phyloP scores from a whole-genome alignment of 495 filamentous ascomycete genomes.

The Neurospora sp. region DNA sequence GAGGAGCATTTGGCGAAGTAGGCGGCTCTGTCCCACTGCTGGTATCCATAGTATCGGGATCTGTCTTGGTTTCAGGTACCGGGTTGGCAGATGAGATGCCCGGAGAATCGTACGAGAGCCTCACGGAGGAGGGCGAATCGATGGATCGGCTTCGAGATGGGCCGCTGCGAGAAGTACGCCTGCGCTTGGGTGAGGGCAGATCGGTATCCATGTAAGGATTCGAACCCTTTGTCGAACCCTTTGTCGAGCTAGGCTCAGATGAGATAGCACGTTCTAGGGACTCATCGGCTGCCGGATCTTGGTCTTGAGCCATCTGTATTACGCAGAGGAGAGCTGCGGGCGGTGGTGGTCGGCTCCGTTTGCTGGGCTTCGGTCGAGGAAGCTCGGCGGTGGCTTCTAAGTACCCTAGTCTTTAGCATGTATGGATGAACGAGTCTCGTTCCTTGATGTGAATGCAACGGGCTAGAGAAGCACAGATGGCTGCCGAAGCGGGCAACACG shows the following conservation, averaged over 20 bases:
- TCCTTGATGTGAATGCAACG: not conserved
- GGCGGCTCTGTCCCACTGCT: slow-evolving; percentile 18
- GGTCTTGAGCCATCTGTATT: slow-evolving; percentile 42
- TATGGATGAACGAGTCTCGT: slow-evolving; percentile 5
- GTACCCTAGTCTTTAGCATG: slow-evolving; percentile 24
- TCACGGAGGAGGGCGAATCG: slow-evolving; percentile 16
- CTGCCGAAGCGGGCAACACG: not conserved
- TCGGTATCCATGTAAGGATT: slow-evolving; percentile 48
- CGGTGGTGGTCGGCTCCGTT: slow-evolving; percentile 5
- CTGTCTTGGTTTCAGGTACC: slow-evolving; percentile 14
- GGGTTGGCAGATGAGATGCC: slow-evolving; percentile 14
- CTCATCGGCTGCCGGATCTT: slow-evolving; percentile 35
- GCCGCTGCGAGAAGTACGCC: slow-evolving; percentile 33
- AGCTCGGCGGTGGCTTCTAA: slow-evolving; percentile 27
- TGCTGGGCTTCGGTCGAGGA: slow-evolving; percentile 24
- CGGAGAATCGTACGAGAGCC: slow-evolving; percentile 12
- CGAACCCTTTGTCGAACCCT: slow-evolving; percentile 36
- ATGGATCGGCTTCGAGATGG: slow-evolving; percentile 32
- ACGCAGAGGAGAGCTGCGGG: slow-evolving; percentile 13
- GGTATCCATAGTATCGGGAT: slow-evolving; percentile 26
- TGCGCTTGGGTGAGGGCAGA: slow-evolving; percentile 42
- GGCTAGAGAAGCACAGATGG: not conserved
- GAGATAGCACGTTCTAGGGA: slow-evolving; percentile 47
- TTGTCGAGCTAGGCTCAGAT: slow-evolving; percentile 48
- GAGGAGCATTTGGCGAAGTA: slow-evolving; percentile 17